These are phyloP conservation scores for Helichrysum umbraculigerum DNA, from an alignment of 129 eudicot species.

Conservation along the genomic window DNA sequence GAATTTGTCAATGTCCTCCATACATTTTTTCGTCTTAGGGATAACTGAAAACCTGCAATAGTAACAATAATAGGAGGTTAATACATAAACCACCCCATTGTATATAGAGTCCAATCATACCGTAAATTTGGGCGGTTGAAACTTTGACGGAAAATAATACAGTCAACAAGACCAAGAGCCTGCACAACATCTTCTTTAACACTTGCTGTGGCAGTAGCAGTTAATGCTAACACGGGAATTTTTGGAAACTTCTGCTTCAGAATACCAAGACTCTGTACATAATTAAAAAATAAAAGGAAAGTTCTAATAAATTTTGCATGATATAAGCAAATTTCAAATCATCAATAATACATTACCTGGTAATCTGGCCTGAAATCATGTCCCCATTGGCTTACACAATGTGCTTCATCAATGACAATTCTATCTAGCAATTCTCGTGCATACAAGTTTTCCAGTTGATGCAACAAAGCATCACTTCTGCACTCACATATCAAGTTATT, in stretches of 20 bases:
- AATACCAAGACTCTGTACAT: constrained; percentile 82
- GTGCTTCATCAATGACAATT: constrained; percentile 97
- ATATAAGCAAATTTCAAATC: constrained; percentile 17
- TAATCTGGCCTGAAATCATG: constrained; percentile 99
- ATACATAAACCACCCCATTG: constrained; percentile 7
- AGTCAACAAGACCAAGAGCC: constrained; percentile 94
- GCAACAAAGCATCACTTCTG: constrained; percentile 84
- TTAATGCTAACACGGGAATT: constrained; percentile 84
- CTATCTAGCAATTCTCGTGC: constrained; percentile 74
- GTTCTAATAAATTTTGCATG: background rate
- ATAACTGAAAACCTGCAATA: constrained; percentile 70
- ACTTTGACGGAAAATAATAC: constrained; percentile 91
- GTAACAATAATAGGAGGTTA: constrained; percentile 20
- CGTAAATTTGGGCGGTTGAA: constrained; percentile 85
- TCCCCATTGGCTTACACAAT: constrained; percentile 99
- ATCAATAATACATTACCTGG: constrained; percentile 52
- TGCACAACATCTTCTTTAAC: constrained; percentile 99
- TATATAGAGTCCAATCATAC: constrained; percentile 35
- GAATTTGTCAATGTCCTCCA: constrained; percentile 87
- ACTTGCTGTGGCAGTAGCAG: constrained; percentile 93
- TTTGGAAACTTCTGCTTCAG: constrained; percentile 89
- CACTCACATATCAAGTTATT: constrained; percentile 28
- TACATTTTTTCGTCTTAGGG: constrained; percentile 89
- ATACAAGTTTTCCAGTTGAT: constrained; percentile 69
- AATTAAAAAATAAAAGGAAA: background rate